Conservation (phyloP, 768 basidiomycete species). For the Gymnopilus dilepis region DNA sequence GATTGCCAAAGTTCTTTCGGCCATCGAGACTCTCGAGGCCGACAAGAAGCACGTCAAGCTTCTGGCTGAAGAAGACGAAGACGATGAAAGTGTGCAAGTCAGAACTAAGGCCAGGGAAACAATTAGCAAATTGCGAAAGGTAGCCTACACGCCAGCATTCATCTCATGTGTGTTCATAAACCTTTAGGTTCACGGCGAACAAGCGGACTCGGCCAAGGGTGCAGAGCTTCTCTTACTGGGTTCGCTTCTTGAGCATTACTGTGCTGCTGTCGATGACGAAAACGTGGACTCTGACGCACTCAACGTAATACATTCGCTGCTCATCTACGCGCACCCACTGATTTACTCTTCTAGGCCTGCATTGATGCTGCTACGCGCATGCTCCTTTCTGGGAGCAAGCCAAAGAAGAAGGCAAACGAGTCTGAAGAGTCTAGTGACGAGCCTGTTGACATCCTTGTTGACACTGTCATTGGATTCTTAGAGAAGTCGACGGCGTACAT, state of each 20-base stretch:
- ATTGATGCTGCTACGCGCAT: slow-evolving; percentile 63
- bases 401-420: slow-evolving; percentile 45
- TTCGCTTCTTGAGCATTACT: slow-evolving; percentile 74
- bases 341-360: slow-evolving; percentile 50
- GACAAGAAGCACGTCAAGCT: slow-evolving; percentile 71
- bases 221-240: slow-evolving; percentile 74
- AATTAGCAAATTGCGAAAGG: slow-evolving; percentile 49
- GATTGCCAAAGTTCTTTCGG: slow-evolving; percentile 68
- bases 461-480: slow-evolving; percentile 88
- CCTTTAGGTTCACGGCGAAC: slow-evolving; percentile 28
- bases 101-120: slow-evolving; percentile 45
- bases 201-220: slow-evolving; percentile 66
- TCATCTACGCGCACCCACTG: slow-evolving; percentile 3
- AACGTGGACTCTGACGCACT: slow-evolving; percentile 54
- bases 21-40: slow-evolving; percentile 59
- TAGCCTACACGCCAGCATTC: slow-evolving; percentile 25
- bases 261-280: slow-evolving; percentile 60
- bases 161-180: not conserved
- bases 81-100: slow-evolving; percentile 49
- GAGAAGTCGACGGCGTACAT: slow-evolving; percentile 84
- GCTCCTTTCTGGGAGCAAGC: slow-evolving; percentile 50
- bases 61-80: slow-evolving; percentile 58
- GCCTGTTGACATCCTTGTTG: slow-evolving; percentile 85
- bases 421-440: slow-evolving; percentile 34
- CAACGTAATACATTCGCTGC: slow-evolving; percentile 51